phyloP scores from a whole-genome alignment of 257 asterid species.

The Mitragyna speciosa region DNA sequence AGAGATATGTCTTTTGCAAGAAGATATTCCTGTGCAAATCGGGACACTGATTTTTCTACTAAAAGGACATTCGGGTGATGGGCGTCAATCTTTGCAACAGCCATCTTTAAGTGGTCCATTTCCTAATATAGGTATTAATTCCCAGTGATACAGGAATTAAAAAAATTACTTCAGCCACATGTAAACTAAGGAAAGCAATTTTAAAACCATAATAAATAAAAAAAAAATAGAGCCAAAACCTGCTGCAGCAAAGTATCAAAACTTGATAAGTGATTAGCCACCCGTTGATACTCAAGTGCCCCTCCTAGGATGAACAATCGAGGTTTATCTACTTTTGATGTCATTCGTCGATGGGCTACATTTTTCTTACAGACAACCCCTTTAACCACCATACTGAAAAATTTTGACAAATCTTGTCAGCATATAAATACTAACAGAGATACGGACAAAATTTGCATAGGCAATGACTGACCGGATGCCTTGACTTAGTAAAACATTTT shows the following conservation, averaged over 20 bases:
- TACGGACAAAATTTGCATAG: neutral
- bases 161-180: neutral
- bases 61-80: constrained; percentile 80
- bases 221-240: constrained; percentile 39
- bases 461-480: neutral
- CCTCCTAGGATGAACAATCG: constrained; percentile 71
- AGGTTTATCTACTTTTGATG: constrained; percentile 62
- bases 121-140: constrained; percentile 48
- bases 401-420: constrained; percentile 30
- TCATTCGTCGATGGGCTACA: constrained; percentile 77
- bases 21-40: constrained; percentile 85
- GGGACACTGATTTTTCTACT: constrained; percentile 81
- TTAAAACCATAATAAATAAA: constrained; percentile 13
- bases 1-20: constrained; percentile 77
- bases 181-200: constrained; percentile 11
- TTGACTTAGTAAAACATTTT: neutral
- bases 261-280: constrained; percentile 76
- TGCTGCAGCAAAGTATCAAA: constrained; percentile 78
- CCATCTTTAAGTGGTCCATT: constrained; percentile 89
- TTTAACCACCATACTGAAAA: constrained; percentile 57
- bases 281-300: constrained; percentile 81
- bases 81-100: constrained; percentile 74
- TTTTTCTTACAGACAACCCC: constrained; percentile 85
- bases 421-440: neutral
- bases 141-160: neutral